Base-by-base conservation (phyloP, 2,329 filamentous ascomycete genomes). In the Waltergamsia citrina region DNA sequence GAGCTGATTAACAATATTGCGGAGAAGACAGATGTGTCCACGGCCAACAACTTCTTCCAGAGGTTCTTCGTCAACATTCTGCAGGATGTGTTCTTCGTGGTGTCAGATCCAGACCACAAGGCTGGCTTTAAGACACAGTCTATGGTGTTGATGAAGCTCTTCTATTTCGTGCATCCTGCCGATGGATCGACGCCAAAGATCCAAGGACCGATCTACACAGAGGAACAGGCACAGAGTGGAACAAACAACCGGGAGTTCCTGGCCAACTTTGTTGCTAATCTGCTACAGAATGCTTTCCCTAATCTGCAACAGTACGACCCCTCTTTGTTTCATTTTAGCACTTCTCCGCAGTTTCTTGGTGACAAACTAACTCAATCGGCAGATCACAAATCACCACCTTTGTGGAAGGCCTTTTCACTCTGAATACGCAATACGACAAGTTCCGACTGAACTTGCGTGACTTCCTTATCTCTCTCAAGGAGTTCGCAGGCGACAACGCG, bases 41-140 rank as follows among this genome's bases (percentile, higher is more conserved):
- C 87, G 1, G 85, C 88, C 43, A 93, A 87, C 47, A 80, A 85
- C 27, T 98, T 98, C 71, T 98, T 98, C 78, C 87, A 93, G 59
- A 87, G 88, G 54, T 98, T 96, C 66, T 98, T 92, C 60, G 80
- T 94, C 35, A 79, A 85, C 2, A 96, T 98, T 44, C 68, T 98
- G 33, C 92, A 98, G 60, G 92, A 98, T 50, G 87, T 98, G 11
- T 94, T 98, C 71, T 98, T 95, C 51, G 92, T 98, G 27, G 74
- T 98, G 33, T 96, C 92, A 1, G 92, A 98, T 53, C 90, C 83
- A 40, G 92, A 98, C 49, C 92, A 98, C 71, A 98, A 98, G 68
- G 92, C 92, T 40, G 92, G 92, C 1, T 98, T 98, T 70, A 98
- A 98, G 70, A 92, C 88, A 7, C 92, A 98, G 63, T 88, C 88